Base-by-base conservation (phyloP, 2,329 filamentous ascomycete genomes). In the Scedosporium aurantiacum region DNA sequence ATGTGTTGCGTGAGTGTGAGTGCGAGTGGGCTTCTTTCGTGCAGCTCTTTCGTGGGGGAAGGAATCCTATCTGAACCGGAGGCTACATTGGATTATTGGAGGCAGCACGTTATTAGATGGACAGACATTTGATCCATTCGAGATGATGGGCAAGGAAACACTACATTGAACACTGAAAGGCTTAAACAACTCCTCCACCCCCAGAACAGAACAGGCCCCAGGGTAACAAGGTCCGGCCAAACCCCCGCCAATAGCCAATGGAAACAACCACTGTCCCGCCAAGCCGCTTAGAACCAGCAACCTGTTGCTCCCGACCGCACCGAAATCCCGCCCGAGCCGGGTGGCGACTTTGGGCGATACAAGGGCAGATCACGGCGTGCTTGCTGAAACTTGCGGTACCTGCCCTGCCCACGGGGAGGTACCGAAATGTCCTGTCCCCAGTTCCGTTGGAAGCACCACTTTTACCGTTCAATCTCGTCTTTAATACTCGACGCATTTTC, bases 311-410 rank as follows among this genome's bases (percentile, higher is more conserved):
- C 58, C 58, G 58, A 60, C 58, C 58, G 58, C 58, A 60, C 58
- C 58, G 58, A 60, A 60, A 54, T 60, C 58, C 58, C 58, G 58
- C 58, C 58, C 28, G 58, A 60, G 58, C 58, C 58, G 58, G 50
- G 47, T 60, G 58, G 58, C 58, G 32, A 60, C 58, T 54, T 60
- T 54, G 54, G 25, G 12, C 14, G 27, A 37, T 40, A 57, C 54
- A 57, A 23, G 23, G 16, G 25, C 16, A 40, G 47, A 45, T 18
- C 18, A 6, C 12, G 18, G 50, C 18, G 12, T 25, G 4, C 12
- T 14, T 25, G 23, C 50, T 54, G 50, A 54, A 54, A 23, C 18
- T 2, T 23, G 18, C 12, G 50, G 50, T 54, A 54, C 21, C 23
- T 10, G 12, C 3, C 21, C 18, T n/a, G 18, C 23, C 50, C 18